Base-by-base conservation (phyloP, 345 rosid genomes). In the Citrus mangshanensis region DNA sequence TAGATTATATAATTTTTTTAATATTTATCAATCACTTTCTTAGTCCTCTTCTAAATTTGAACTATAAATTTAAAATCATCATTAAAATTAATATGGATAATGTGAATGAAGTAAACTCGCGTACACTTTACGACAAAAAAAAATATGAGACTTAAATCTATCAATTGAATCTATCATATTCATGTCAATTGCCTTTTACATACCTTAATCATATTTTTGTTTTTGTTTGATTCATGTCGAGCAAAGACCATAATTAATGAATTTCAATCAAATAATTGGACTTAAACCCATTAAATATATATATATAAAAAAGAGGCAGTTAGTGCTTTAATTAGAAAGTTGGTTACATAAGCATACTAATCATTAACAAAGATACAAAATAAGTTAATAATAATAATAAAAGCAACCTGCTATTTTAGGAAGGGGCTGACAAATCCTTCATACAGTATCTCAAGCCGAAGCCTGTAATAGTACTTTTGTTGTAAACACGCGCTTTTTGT, bases 1-100 rank as follows among this genome's bases (percentile, higher is more conserved):
- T 68, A 61, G 0, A 5, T 8, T 8, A 27, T 3, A 34, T 7
- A 69, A 30, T 27, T 35, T 27, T 49, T 51, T 27, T 38, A 64
- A 34, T 56, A 34, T 56, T 21, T n/a, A 37, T 63, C 80, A 64
- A 65, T 79, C 85, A 49, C 34, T 85, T 72, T 85, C 81, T 56
- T 51, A 40, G 14, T 24, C 3, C 62, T 25, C 8, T 25, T 32
- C 49, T 58, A 56, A 5, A 34, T 24, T 64, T 64, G 27, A 76
- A 1, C 27, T 1, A 24, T 0, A 61, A 13, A 37, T 24, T 54
- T 75, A 22, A 6, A 22, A 0, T 13, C 46, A 6, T 27, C 7
- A 35, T 34, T 13, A 46, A 35, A 61, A 22, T 3, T 68, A 46
- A 59, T 7, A 30, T 13, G 18, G 6, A 34, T 24, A 25, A 16